Conservation (phyloP, 192 early-diverging fungal species). For the Rhizophagus sp. region DNA sequence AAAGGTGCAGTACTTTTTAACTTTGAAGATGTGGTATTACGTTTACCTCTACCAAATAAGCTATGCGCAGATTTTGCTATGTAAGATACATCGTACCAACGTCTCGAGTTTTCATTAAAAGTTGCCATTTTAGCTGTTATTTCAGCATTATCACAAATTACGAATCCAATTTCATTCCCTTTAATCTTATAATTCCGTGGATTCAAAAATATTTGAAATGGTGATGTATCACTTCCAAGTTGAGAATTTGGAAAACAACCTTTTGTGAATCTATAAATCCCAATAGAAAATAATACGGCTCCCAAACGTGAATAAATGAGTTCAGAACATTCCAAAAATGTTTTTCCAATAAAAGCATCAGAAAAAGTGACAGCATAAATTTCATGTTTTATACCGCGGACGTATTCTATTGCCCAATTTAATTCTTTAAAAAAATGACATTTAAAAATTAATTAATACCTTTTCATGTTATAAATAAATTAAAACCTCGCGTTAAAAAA, state of each 20-base stretch:
- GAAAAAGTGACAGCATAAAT: constrained; percentile 62
- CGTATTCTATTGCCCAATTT: constrained; percentile 63
- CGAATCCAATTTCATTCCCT: constrained; percentile 66
- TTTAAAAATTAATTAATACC: background rate
- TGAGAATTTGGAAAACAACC: background rate
- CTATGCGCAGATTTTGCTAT: background rate
- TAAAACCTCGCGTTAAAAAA: too few relatives aligned
- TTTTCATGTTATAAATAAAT: background rate
- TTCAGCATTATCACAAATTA: constrained; percentile 38
- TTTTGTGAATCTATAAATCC: constrained; percentile 28
- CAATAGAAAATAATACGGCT: constrained; percentile 61
- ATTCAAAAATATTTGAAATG: constrained; percentile 45
- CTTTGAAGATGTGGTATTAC: background rate
- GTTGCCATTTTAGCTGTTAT: constrained; percentile 16
- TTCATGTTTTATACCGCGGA: constrained; percentile 61
- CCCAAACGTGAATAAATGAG: constrained; percentile 58
- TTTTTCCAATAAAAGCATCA: constrained; percentile 43
- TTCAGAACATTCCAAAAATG: constrained; percentile 59
- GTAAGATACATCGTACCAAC: background rate
- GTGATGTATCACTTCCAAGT: constrained; percentile 2
- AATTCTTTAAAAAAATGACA: background rate
- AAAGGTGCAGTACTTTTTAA: background rate
- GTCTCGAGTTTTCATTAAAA: background rate
- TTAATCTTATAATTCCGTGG: constrained; percentile 55
- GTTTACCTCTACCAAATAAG: background rate